Evolutionary conservation across 1,139 yeast genomes (phyloP).

Genomic region (Chernovozyma aurita): DNA sequence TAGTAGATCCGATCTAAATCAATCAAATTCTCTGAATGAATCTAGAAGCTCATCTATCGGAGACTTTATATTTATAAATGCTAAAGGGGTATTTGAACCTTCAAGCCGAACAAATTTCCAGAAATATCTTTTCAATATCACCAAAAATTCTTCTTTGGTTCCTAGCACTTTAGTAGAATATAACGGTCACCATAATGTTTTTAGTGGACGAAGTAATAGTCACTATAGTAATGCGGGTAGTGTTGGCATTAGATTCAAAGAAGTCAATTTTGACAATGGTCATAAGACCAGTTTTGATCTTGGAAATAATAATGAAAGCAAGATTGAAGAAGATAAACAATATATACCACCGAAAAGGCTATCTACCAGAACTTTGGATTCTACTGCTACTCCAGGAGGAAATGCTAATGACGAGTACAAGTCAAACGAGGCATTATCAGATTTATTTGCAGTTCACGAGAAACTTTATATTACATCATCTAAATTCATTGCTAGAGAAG

Average conservation of each 20-base stretch:
- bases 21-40: constrained; percentile 8
- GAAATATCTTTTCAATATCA: constrained; percentile 4
- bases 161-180: constrained; percentile 2
- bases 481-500: background rate
- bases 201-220: background rate
- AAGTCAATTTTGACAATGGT: constrained; percentile 21
- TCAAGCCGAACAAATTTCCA: constrained; percentile 1
- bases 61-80: constrained; percentile 21
- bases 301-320: background rate
- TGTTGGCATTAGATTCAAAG: constrained; percentile 22
- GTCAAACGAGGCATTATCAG: constrained; percentile 9
- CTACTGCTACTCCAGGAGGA: background rate
- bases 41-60: constrained; percentile 27
- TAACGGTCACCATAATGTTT: background rate
- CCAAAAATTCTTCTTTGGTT: constrained; percentile 4
- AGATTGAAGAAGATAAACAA: background rate
- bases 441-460: constrained; percentile 32
- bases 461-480: constrained; percentile 19
- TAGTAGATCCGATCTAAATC: constrained; percentile 4
- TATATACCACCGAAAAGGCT: background rate
- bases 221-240: background rate
- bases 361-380: background rate
- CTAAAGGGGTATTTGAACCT: constrained; percentile 8
- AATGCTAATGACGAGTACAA: background rate
- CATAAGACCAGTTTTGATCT: background rate